Percentiles rank a stretch among this genome's conserved stretches.
These are phyloP conservation scores for Seiridium cupressi DNA, from an alignment of 2,329 filamentous ascomycete genomes.

Conservation along the genomic window DNA sequence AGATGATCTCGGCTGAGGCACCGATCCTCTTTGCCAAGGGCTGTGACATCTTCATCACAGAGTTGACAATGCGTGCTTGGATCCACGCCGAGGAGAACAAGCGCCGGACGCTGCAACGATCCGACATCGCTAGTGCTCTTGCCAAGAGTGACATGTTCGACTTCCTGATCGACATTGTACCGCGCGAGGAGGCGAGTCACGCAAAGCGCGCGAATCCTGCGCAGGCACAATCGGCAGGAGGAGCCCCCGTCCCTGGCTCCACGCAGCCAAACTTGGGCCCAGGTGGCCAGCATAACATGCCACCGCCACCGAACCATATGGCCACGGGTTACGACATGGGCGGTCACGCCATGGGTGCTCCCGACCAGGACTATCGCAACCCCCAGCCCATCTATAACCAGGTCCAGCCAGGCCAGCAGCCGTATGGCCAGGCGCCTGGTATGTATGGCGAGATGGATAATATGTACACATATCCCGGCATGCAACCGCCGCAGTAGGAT, in stretches of 20 bases:
- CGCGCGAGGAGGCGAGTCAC: conserved; percentile 88
- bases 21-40: conserved; percentile 98
- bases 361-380: conserved; percentile 77
- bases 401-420: conserved; percentile 69
- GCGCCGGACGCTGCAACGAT: conserved; percentile 88
- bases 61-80: conserved; percentile 98
- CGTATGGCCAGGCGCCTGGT: conserved; percentile 71
- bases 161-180: conserved; percentile 98
- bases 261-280: conserved; percentile 53
- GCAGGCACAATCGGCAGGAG: conserved; percentile 40
- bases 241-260: conserved; percentile 33
- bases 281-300: conserved; percentile 50
- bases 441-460: conserved; percentile 82
- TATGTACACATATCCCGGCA: conserved; percentile 79
- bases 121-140: conserved; percentile 92
- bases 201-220: conserved; percentile 69
- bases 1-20: conserved; percentile 99
- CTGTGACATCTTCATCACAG: conserved; percentile 98
- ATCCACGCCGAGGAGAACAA: conserved; percentile 99
- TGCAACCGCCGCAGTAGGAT: conserved; percentile 70
- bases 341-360: conserved; percentile 56
- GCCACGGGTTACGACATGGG: conserved; percentile 61
- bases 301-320: conserved; percentile 59
- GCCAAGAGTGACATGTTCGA: conserved; percentile 99
- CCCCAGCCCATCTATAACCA: conserved; percentile 80